phyloP scores from a whole-genome alignment of 2,329 filamentous ascomycete genomes.

The Penicillium sclerotiorum region DNA sequence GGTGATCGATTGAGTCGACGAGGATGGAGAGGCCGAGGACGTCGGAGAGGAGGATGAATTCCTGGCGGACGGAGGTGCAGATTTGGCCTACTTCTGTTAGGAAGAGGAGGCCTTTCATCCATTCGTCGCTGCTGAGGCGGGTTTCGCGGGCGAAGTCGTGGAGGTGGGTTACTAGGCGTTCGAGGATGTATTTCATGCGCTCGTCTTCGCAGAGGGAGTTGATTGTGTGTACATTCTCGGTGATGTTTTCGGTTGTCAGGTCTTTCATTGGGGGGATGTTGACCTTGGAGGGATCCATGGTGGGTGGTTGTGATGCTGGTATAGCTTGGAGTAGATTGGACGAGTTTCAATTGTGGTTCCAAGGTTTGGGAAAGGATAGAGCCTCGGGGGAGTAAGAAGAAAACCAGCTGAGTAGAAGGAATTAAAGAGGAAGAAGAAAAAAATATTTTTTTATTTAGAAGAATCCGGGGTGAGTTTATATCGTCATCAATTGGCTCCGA shows the following conservation, averaged over 20 bases:
- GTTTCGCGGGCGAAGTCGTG: conserved; percentile 84
- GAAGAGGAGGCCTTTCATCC: conserved; percentile 74
- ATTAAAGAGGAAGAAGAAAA: not conserved
- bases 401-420: not conserved
- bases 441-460: not conserved
- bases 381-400: not conserved
- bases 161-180: conserved; percentile 72
- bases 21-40: conserved; percentile 77
- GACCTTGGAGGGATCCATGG: conserved; percentile 47
- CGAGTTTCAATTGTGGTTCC: not conserved
- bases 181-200: conserved; percentile 71
- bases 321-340: not conserved
- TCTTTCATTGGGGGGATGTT: conserved; percentile 60
- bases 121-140: conserved; percentile 73
- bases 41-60: conserved; percentile 83
- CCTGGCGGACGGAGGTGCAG: conserved; percentile 73
- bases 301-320: no score
- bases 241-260: conserved; percentile 78
- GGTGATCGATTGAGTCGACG: conserved; percentile 81
- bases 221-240: conserved; percentile 72
- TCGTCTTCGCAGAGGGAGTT: conserved; percentile 70
- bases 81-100: conserved; percentile 73
- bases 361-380: not conserved
- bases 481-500: not conserved
- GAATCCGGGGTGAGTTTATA: conserved; percentile 9